phyloP scores from a whole-genome alignment of 2,329 filamentous ascomycete genomes.

The Diaporthe batatas region DNA sequence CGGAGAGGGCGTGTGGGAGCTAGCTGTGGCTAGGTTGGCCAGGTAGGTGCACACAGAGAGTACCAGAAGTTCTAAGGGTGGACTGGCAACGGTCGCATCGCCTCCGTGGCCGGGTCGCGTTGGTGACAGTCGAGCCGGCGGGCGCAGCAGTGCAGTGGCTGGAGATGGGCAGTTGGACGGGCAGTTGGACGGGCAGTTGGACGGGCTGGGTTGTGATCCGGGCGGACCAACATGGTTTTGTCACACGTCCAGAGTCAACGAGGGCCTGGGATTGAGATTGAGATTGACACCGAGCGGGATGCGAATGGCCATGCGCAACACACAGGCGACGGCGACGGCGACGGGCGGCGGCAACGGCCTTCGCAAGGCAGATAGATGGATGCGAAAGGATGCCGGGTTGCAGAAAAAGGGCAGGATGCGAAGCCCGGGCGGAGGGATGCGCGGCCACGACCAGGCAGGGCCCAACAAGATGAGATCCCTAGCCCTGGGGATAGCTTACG shows the following conservation, averaged over 20 bases:
- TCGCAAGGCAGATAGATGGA: not conserved
- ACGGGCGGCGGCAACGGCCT: no score
- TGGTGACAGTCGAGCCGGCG: conserved; percentile 22
- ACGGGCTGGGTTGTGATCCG: conserved; percentile 20
- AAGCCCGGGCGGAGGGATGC: not conserved
- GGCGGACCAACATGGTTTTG: conserved; percentile 31
- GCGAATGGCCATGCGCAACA: conserved; percentile 19
- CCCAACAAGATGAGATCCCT: not conserved
- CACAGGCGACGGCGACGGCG: not conserved
- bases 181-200: conserved; percentile 23
- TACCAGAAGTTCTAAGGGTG: conserved; percentile 6
- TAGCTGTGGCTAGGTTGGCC: not conserved
- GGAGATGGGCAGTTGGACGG: conserved; percentile 15
- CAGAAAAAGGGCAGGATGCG: not conserved
- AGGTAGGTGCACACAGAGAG: conserved; percentile 8
- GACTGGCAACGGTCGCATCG: conserved; percentile 16
- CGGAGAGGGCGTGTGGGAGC: not conserved
- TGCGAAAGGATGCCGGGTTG: conserved; percentile 9
- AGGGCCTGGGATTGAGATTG: not conserved
- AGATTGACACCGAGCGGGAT: not conserved
- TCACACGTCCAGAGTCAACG: conserved; percentile 25
- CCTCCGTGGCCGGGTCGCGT: conserved; percentile 14
- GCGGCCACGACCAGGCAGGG: not conserved
- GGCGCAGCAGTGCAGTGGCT: conserved; percentile 31
- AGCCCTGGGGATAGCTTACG: not conserved